Evolutionary conservation across 1,139 yeast species (phyloP), one percentile per base, ranked within the genome.

Genomic region (Pichia sp.): DNA sequence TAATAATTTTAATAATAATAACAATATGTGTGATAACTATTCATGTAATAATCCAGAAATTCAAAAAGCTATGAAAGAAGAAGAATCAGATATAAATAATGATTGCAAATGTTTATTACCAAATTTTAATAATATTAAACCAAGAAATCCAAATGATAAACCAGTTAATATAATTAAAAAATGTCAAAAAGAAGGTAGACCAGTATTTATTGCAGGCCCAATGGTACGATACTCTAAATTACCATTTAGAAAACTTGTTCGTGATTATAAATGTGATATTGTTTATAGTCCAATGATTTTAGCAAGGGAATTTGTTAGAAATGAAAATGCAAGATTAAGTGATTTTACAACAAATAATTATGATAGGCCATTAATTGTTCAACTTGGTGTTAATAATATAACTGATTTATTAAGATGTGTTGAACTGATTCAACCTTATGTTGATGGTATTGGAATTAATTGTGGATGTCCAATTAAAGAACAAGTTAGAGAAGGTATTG

Each of bases 401-500:
- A 77, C 80, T n/a, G 97, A 92, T 64, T 69, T 92, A 49, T 65
- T 86, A 38, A 75, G 92, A 52, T 90, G 94, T 61, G 89, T 87
- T 2, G 88, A 83, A 48, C 81, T 92, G 89, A 81, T 90, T n/a
- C 78, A 78, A 53, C 96, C 96, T 0, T 87, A 79, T 61, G 92
- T 88, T 41, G 97, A 92, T 66, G 98, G 95, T 1, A 82, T 92
- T 34, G 97, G 98, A 0, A 73, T 92, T 49, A 94, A 92, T 70
- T 92, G 98, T 68, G 98, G 98, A 0, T 92, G 98, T 67, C 98
- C 98, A 1, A 89, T 92, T 46, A 86, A 83, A 55, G 97, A 92
- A 56, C 98, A 92, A 65, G 87, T 87, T 5, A 75, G 96, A 43
- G 97, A 89, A 64, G 98, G 98, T 25, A 89, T 92, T 30, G 98